Evolutionary conservation across 1,284 basidiomycete species (phyloP).

Genomic region (Ganoderma leucocontextum): DNA sequence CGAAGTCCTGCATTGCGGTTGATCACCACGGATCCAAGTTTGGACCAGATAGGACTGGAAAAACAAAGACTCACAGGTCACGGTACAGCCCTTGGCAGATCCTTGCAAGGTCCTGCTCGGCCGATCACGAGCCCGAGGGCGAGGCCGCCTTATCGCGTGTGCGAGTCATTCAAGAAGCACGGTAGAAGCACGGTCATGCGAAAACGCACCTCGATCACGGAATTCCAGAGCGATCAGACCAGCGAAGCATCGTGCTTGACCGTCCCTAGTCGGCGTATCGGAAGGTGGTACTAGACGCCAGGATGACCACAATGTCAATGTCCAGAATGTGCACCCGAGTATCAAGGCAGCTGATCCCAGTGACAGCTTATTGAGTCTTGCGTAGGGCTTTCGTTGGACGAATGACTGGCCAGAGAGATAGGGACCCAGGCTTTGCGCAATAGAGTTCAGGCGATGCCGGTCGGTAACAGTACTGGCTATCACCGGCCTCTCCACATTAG

Average conservation of each 20-base stretch:
- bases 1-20: slow-evolving; percentile 12
- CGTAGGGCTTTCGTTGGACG: neutral
- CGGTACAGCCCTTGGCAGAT: slow-evolving; percentile 4
- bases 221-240: slow-evolving; percentile 2
- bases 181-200: slow-evolving; percentile 1
- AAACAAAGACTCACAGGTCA: slow-evolving; percentile 11
- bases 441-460: slow-evolving; percentile 3
- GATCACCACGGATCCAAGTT: slow-evolving; percentile 20
- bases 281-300: neutral
- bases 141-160: slow-evolving; percentile 26
- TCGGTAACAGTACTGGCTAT: neutral
- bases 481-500: neutral
- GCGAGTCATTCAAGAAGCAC: slow-evolving; percentile 9
- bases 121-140: slow-evolving; percentile 22
- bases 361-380: neutral
- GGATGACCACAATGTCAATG: neutral
- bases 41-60: slow-evolving; percentile 22
- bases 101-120: neutral
- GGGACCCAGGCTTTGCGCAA: neutral
- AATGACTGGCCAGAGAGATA: neutral
- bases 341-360: neutral
- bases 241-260: slow-evolving; percentile 17
- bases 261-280: neutral
- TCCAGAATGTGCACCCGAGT: neutral
- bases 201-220: neutral